Conservation (phyloP, 139 green algal genomes). For the Chlorella ohadii region DNA sequence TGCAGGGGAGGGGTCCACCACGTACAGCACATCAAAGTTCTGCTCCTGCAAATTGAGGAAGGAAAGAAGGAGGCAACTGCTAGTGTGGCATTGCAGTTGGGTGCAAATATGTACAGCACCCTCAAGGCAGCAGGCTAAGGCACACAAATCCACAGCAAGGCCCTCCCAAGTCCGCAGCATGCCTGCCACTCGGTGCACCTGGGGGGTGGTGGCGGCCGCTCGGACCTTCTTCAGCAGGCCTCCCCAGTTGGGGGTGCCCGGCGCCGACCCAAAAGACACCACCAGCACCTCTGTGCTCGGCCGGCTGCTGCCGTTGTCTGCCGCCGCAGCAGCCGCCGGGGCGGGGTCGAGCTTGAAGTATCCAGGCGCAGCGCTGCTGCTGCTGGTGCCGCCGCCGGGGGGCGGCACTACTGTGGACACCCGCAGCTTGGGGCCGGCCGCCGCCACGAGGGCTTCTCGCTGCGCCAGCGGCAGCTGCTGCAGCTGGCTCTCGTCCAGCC, state of each 20-base stretch:
- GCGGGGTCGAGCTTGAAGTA: conserved; percentile 88
- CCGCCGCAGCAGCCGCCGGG: conserved; percentile 22
- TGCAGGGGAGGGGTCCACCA: conserved; percentile 70
- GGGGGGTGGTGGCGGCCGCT: not conserved
- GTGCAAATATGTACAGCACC: too few species aligned
- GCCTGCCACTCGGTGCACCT: too few species aligned
- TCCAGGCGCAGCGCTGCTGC: conserved; percentile 25
- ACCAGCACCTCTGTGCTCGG: conserved; percentile 66
- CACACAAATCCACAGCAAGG: too few species aligned
- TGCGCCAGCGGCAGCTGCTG: not conserved
- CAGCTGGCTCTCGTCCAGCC: conserved; percentile 58
- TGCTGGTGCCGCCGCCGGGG: too few species aligned
- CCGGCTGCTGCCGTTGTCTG: conserved; percentile 27
- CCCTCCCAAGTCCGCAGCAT: too few species aligned
- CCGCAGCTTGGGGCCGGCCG: conserved; percentile 28
- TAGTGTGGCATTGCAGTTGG: too few species aligned
- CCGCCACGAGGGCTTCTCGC: conserved; percentile 11
- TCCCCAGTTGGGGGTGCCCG: conserved; percentile 95
- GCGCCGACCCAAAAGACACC: conserved; percentile 93
- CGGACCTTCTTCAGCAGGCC: conserved; percentile 75
- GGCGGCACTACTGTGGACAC: conserved; percentile 1
- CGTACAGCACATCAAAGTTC: conserved; percentile 86
- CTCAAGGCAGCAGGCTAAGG: too few species aligned
- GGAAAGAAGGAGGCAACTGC: too few species aligned
- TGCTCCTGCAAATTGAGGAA: not conserved